Percentiles rank a stretch among this genome's conserved stretches.
Conservation (phyloP, 306 rosid genomes). For the Mimosa pudica region DNA sequence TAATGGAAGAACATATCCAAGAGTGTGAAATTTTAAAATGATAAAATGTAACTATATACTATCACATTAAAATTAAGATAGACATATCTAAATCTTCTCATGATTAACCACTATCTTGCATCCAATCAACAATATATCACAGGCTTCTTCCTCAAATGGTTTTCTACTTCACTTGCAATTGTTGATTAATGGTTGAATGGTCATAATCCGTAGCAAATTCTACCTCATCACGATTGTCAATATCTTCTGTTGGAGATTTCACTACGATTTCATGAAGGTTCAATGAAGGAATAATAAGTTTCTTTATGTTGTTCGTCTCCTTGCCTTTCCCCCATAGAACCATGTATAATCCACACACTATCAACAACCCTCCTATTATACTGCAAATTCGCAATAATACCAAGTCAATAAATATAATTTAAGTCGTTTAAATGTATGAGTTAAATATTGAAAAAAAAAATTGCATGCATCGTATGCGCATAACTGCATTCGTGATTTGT, state of each 20-base stretch:
- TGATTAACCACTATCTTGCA: too few species aligned
- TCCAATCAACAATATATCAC: too few species aligned
- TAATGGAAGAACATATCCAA: too few species aligned
- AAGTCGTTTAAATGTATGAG: background rate
- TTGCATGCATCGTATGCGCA: too few species aligned
- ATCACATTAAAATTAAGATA: too few species aligned
- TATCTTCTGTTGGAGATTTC: background rate
- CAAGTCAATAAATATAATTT: background rate
- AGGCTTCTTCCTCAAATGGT: too few species aligned
- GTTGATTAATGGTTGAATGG: background rate
- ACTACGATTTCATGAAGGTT: background rate
- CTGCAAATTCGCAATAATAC: background rate
- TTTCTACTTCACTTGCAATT: background rate
- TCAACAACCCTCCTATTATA: slow-evolving; percentile 29
- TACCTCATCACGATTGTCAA: background rate
- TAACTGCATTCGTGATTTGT: too few species aligned
- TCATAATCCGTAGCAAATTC: background rate
- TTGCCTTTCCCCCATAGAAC: slow-evolving; percentile 43
- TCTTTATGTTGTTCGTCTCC: slow-evolving; percentile 23
- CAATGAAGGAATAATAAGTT: background rate
- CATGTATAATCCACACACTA: slow-evolving; percentile 36
- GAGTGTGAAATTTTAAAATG: too few species aligned
- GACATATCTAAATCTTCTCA: too few species aligned
- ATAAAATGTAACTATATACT: too few species aligned
- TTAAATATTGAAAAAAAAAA: too few species aligned